Base-by-base conservation (phyloP, 768 basidiomycete genomes). In the Gloeophyllum trabeum region DNA sequence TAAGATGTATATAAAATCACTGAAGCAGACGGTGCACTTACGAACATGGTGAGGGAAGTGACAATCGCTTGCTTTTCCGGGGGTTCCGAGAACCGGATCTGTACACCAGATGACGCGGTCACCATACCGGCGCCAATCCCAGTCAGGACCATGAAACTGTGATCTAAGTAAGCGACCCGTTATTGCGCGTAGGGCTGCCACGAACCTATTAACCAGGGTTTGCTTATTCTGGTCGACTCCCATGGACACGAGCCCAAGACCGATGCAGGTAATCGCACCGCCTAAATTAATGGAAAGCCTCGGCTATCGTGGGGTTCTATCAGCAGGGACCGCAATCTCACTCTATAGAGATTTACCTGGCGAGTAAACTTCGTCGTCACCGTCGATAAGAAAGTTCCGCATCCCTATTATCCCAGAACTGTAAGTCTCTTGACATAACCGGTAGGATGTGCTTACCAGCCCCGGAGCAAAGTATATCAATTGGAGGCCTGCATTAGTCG, bases 381-480 rank as follows among this genome's bases (percentile, higher is more conserved):
- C n/a, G n/a, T n/a, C n/a, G n/a, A n/a, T n/a, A n/a, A n/a, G n/a
- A n/a, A n/a, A n/a, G n/a, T n/a, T n/a, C n/a, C n/a, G n/a, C n/a
- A n/a, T n/a, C n/a, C n/a, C n/a, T n/a, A n/a, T n/a, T n/a, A n/a
- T n/a, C n/a, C n/a, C n/a, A n/a, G n/a, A n/a, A n/a, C n/a, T n/a
- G n/a, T n/a, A n/a, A n/a, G n/a, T n/a, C n/a, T n/a, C n/a, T n/a
- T n/a, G n/a, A n/a, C n/a, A n/a, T n/a, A n/a, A n/a, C n/a, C n/a
- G n/a, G n/a, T n/a, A n/a, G n/a, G n/a, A n/a, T n/a, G 20, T 1
- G 45, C 65, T 45, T 41, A 70, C 70, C 49, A 69, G 47, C 28
- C 73, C 71, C 6, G 73, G 73, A 1, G 70, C 60, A 43, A 74
- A 71, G 50, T 65, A 73, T n/a, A 74, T 50, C 16, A 74, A 46